Conservation (phyloP, 495 filamentous ascomycete species). For the Penicillium manginii region DNA sequence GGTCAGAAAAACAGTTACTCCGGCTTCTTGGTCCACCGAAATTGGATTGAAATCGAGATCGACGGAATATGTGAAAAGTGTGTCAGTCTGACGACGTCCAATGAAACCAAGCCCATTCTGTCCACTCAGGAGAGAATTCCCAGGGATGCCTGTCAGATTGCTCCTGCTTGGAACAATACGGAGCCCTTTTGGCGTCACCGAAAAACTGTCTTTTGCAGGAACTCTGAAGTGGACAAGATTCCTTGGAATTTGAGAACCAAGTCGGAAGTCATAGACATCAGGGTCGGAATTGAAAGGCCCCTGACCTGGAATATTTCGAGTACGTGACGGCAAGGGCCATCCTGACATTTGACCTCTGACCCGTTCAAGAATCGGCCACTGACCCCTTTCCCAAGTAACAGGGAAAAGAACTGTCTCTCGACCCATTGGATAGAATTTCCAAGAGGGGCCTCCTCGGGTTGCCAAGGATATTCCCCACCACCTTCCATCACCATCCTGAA, state of each 20-base stretch:
- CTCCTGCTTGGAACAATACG: slow-evolving; percentile 14
- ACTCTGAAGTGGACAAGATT: slow-evolving; percentile 24
- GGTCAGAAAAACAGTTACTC: slow-evolving; percentile 25
- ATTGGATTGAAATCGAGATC: slow-evolving; percentile 15
- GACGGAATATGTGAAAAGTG: slow-evolving; percentile 21
- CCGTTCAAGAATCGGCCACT: slow-evolving; percentile 27
- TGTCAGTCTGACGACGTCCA: slow-evolving; percentile 24
- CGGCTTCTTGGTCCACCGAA: slow-evolving; percentile 17
- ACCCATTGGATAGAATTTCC: slow-evolving; percentile 57
- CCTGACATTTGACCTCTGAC: slow-evolving; percentile 31
- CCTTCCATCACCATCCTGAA: slow-evolving; percentile 48
- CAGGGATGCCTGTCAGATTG: slow-evolving; percentile 8
- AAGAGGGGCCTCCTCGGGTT: slow-evolving; percentile 40
- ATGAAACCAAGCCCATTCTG: slow-evolving; percentile 17
- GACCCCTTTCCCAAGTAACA: slow-evolving; percentile 48
- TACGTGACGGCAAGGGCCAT: slow-evolving; percentile 15
- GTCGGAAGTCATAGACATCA: slow-evolving; percentile 24
- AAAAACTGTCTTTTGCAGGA: slow-evolving; percentile 8
- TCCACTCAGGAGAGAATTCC: not conserved
- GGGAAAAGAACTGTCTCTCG: slow-evolving; percentile 59
- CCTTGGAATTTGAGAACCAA: slow-evolving; percentile 15
- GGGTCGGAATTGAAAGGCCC: slow-evolving; percentile 16
- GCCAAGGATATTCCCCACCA: slow-evolving; percentile 58
- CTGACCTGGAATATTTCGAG: slow-evolving; percentile 3
- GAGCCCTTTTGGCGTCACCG: slow-evolving; percentile 22